These are phyloP conservation scores for Cercospora janseana DNA, from an alignment of 2,329 filamentous ascomycete species.

Conservation along the genomic window DNA sequence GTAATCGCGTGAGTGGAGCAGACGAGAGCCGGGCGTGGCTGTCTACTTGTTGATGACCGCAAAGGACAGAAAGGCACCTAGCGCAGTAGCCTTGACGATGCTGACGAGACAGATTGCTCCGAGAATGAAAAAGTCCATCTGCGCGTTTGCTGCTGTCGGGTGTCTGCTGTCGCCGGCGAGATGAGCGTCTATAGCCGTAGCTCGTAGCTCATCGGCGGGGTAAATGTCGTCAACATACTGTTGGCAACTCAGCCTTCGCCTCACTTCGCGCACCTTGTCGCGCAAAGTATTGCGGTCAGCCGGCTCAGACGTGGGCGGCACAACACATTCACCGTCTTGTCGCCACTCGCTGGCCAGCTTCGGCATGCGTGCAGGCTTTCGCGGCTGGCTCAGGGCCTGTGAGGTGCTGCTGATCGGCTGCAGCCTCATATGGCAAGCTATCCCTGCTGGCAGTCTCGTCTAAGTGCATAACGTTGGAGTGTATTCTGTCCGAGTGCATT, in stretches of 20 bases:
- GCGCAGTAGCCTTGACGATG: slow-evolving; percentile 21
- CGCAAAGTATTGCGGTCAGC: background rate
- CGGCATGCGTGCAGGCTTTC: too few relatives aligned
- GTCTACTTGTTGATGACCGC: slow-evolving; percentile 9
- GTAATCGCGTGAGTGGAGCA: too few relatives aligned
- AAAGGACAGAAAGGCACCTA: slow-evolving; percentile 22
- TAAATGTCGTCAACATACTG: slow-evolving; percentile 7
- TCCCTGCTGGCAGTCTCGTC: background rate
- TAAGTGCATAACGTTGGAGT: too few relatives aligned
- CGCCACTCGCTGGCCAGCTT: too few relatives aligned
- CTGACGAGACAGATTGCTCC: slow-evolving; percentile 18
- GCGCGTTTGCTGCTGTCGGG: background rate
- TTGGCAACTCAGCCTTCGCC: background rate
- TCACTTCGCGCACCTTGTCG: background rate
- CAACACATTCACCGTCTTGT: slow-evolving; percentile 1
- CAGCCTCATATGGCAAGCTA: background rate
- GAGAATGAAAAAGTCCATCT: slow-evolving; percentile 24
- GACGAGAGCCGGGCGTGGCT: too few relatives aligned
- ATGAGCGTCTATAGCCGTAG: background rate
- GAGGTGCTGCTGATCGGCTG: background rate
- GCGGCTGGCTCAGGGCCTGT: background rate
- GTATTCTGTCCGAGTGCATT: background rate
- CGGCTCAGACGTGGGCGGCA: background rate
- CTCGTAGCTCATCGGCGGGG: slow-evolving; percentile 9
- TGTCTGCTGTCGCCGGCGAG: background rate